Evolutionary conservation across 306 rosid species (phyloP).

Genomic region (Citrullus mucosospermus): DNA sequence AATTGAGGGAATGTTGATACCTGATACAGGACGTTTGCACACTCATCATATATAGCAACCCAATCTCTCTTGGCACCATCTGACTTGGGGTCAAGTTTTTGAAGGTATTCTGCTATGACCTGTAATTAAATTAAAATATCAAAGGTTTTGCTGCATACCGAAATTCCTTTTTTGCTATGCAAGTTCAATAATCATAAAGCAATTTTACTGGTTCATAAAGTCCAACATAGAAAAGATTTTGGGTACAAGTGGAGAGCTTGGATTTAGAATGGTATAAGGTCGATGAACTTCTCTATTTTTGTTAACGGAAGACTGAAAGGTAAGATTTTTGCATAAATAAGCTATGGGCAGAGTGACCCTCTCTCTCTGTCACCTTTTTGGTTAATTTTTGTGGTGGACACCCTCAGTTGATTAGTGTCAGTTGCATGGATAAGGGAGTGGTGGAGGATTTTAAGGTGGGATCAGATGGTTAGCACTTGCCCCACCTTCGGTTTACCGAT

Average conservation of each 20-base stretch:
- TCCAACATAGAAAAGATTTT: background rate
- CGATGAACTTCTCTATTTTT: background rate
- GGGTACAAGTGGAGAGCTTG: background rate
- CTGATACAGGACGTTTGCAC: constrained; percentile 92
- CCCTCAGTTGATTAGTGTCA: too few relatives aligned
- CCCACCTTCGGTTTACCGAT: too few relatives aligned
- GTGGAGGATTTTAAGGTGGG: too few relatives aligned
- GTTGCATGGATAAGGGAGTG: too few relatives aligned
- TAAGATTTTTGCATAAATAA: too few relatives aligned
- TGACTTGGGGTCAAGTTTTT: constrained; percentile 92
- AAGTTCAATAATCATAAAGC: background rate
- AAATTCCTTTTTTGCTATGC: background rate
- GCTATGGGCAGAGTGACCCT: too few relatives aligned
- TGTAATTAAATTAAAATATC: constrained; percentile 21
- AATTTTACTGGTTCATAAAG: background rate
- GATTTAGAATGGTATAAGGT: background rate
- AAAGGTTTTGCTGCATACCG: constrained; percentile 2
- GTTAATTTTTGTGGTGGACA: too few relatives aligned
- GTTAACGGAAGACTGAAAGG: background rate
- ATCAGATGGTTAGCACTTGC: too few relatives aligned
- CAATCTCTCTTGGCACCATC: constrained; percentile 99
- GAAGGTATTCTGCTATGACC: constrained; percentile 97
- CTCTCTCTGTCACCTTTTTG: too few relatives aligned
- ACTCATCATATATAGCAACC: constrained; percentile 99
- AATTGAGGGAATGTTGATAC: constrained; percentile 23